Evolutionary conservation across 2,329 filamentous ascomycete species (phyloP).

Genomic region (Epichloe elymi): DNA sequence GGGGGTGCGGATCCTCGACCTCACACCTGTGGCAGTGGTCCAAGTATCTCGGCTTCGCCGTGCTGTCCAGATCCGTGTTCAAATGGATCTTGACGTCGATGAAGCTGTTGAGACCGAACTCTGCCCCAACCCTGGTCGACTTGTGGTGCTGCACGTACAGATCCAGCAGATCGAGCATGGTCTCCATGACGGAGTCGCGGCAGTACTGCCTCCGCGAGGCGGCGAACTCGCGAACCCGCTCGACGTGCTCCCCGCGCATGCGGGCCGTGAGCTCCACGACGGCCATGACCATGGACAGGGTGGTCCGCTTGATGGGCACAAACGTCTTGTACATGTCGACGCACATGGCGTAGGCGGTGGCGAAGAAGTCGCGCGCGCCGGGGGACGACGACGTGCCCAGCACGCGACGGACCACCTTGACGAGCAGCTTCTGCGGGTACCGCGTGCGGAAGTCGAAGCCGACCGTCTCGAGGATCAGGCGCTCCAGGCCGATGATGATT

Average conservation of each 20-base stretch:
- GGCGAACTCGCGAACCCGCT: slow-evolving; percentile 36
- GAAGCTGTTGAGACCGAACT: slow-evolving; percentile 63
- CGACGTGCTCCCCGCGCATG: slow-evolving; percentile 44
- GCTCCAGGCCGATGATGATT: slow-evolving; percentile 76
- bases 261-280: slow-evolving; percentile 69
- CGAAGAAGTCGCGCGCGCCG: slow-evolving; percentile 35
- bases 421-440: slow-evolving; percentile 71
- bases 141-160: slow-evolving; percentile 77
- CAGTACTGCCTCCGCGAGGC: slow-evolving; percentile 32
- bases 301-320: slow-evolving; percentile 78
- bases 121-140: slow-evolving; percentile 58
- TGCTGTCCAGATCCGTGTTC: slow-evolving; percentile 64
- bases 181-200: slow-evolving; percentile 50
- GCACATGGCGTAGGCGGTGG: slow-evolving; percentile 66
- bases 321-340: slow-evolving; percentile 90
- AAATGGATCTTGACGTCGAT: slow-evolving; percentile 77
- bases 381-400: slow-evolving; percentile 18
- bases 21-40: slow-evolving; percentile 43
- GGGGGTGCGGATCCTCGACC: slow-evolving; percentile 21
- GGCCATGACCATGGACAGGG: slow-evolving; percentile 71
- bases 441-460: slow-evolving; percentile 89
- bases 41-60: slow-evolving; percentile 49
- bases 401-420: slow-evolving; percentile 60
- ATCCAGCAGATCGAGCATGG: slow-evolving; percentile 79
- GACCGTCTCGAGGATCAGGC: slow-evolving; percentile 82